Conservation (phyloP, 805 yeast species). For the Metschnikowia cubensis region DNA sequence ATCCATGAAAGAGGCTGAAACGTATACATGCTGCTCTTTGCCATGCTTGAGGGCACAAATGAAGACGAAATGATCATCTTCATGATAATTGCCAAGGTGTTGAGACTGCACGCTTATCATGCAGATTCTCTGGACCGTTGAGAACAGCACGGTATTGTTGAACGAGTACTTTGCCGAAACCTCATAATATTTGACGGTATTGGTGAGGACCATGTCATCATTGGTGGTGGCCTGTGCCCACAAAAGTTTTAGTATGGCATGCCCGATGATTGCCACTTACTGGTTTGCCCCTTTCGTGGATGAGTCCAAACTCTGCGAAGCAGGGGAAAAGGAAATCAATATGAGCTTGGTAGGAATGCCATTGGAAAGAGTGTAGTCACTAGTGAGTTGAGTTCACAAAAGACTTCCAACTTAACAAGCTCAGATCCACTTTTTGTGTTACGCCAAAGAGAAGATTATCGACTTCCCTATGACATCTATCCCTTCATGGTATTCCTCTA, state of each 20-base stretch:
- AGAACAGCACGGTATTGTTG: constrained; percentile 24
- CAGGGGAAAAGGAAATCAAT: constrained; percentile 54
- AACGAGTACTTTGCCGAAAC: constrained; percentile 26
- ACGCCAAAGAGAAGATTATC: constrained; percentile 37
- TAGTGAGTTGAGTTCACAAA: constrained; percentile 39
- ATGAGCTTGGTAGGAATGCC: constrained; percentile 36
- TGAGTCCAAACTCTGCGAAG: constrained; percentile 67
- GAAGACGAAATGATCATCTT: constrained; percentile 24
- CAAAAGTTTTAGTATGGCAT: constrained; percentile 29
- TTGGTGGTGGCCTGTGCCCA: constrained; percentile 9
- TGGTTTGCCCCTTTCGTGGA: constrained; percentile 67
- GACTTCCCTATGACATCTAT: no score
- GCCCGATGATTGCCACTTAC: constrained; percentile 31
- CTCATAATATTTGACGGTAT: constrained; percentile 15
- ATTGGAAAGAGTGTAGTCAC: constrained; percentile 23
- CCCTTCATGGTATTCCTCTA: no score
- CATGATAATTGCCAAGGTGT: constrained; percentile 36
- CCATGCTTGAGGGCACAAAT: constrained; percentile 22
- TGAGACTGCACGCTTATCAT: constrained; percentile 32
- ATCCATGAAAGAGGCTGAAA: constrained; percentile 32
- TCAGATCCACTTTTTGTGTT: constrained; percentile 38
- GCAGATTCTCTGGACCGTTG: constrained; percentile 34
- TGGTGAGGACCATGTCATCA: constrained; percentile 13
- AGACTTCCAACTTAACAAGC: constrained; percentile 43
- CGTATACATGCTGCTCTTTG: constrained; percentile 22